Base-by-base conservation (phyloP, 1,139 yeast species). In the Kurtzmaniella quercitrusa region DNA sequence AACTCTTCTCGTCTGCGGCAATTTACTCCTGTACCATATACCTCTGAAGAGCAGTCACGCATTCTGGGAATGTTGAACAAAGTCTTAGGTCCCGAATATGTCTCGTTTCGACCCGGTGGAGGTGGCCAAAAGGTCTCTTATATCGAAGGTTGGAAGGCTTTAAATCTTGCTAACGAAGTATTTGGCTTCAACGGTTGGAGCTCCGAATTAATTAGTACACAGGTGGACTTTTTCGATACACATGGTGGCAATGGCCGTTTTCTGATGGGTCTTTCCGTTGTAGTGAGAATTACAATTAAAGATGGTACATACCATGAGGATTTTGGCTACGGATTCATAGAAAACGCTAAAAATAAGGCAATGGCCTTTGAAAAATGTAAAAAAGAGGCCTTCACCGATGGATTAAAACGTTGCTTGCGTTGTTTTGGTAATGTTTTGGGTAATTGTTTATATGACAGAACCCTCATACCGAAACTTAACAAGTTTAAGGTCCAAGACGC, bases 11-110 rank as follows among this genome's bases (percentile, higher is more conserved):
- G 53, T 2, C 42, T 51, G 14, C 43, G 54, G 36, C 48, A 48
- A 28, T 57, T 61, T 47, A 50, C 53, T 32, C 61, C 68, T 3
- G 53, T 55, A 2, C 61, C 68, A n/a, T 74, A 71, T 49, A 55
- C 66, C 0, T 53, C 50, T 40, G 73, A 68, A 37, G 82, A 78
- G 45, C 56, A 61, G 14, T 52, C 53, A 5, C 53, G 66, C 3
- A 74, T 78, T 38, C 73, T 68, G 49, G 51, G 50, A 19, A 66
- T 71, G 16, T 63, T 85, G 35, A 80, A 80, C 49, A 79, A 76
- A 51, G 80, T 81, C 22, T 68, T 89, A 28, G 98, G 98, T 0
- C 97, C 98, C 0, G 98, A 91, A 60, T 91, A 80, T 55, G 82
- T 93, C 26, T 82, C 95, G 34, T 78, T 80, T 40, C 73, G 98